Evolutionary conservation across 2,329 filamentous ascomycete species (phyloP).

Genomic region (Annulohypoxylon truncatum): DNA sequence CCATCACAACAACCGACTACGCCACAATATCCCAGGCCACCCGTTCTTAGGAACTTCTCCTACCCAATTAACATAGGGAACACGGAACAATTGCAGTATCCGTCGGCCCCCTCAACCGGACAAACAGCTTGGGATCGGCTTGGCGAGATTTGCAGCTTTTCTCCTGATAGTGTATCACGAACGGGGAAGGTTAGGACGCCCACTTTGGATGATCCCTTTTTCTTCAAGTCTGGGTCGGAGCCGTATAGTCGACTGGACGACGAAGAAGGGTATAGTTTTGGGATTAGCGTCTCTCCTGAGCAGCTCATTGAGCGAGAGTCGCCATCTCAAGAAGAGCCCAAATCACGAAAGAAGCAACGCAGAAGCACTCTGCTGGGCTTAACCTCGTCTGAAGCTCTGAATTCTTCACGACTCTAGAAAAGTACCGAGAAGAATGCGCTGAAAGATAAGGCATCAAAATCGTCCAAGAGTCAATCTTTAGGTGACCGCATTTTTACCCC

Average conservation of each 20-base stretch:
- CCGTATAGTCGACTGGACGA: conserved; percentile 35
- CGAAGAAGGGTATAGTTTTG: conserved; percentile 22
- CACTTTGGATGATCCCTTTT: conserved; percentile 47
- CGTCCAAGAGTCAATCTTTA: conserved; percentile 33
- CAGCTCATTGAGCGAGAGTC: conserved; percentile 15
- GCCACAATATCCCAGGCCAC: conserved; percentile 31
- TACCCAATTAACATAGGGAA: conserved; percentile 46
- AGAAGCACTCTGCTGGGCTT: conserved; percentile 42
- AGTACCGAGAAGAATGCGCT: conserved; percentile 38
- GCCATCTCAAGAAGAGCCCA: conserved; percentile 30
- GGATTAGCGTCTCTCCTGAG: conserved; percentile 13
- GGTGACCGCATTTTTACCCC: conserved; percentile 42
- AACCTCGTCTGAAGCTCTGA: conserved; percentile 38
- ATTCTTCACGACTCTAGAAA: conserved; percentile 43
- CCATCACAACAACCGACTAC: conserved; percentile 26
- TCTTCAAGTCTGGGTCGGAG: conserved; percentile 43
- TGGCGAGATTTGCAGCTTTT: conserved; percentile 48
- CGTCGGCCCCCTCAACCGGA: conserved; percentile 3
- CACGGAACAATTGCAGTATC: conserved; percentile 11
- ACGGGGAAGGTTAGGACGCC: conserved; percentile 33
- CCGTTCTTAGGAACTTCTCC: conserved; percentile 49
- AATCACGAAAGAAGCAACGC: conserved; percentile 42
- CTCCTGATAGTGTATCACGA: conserved; percentile 39
- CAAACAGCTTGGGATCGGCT: conserved; percentile 47
- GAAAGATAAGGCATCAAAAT: conserved; percentile 32